A percentile compares a stretch with the other conserved stretches of the same genome.
Evolutionary conservation across 2,329 filamentous ascomycete species (phyloP).

Genomic region (Microsporum canis): DNA sequence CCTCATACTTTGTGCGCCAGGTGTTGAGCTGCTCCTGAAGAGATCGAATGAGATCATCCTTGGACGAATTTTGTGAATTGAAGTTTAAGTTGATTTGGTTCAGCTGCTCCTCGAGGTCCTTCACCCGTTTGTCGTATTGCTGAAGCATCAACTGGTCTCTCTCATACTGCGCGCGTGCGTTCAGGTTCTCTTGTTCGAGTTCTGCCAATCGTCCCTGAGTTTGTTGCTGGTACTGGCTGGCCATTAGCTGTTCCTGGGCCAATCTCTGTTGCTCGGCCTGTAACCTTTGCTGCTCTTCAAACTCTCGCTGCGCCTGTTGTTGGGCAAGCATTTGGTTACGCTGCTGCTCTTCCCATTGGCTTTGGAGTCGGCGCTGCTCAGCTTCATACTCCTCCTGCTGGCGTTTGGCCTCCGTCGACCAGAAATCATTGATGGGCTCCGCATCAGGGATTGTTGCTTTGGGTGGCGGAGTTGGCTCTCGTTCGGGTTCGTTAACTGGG

Average conservation of each 20-base stretch:
- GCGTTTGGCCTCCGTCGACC: slow-evolving; percentile 82
- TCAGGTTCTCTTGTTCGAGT: slow-evolving; percentile 86
- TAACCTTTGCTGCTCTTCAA: slow-evolving; percentile 84
- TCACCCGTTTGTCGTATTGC: slow-evolving; percentile 91
- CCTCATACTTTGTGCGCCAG: slow-evolving; percentile 94
- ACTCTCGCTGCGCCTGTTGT: slow-evolving; percentile 80
- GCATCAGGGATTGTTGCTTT: slow-evolving; percentile 60
- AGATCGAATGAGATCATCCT: slow-evolving; percentile 85
- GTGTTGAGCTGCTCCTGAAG: slow-evolving; percentile 96
- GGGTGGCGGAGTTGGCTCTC: slow-evolving; percentile 56
- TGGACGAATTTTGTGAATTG: slow-evolving; percentile 73
- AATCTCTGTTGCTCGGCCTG: slow-evolving; percentile 81
- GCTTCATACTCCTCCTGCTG: slow-evolving; percentile 93
- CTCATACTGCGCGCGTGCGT: slow-evolving; percentile 89
- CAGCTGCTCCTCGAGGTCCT: slow-evolving; percentile 81
- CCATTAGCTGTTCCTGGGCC: slow-evolving; percentile 79
- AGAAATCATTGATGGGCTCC: slow-evolving; percentile 93
- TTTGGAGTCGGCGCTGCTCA: slow-evolving; percentile 78
- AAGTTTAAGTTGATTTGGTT: slow-evolving; percentile 70
- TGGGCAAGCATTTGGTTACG: slow-evolving; percentile 71
- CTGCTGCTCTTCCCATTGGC: slow-evolving; percentile 73
- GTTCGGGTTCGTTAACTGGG: slow-evolving; percentile 58
- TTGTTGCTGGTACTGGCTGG: slow-evolving; percentile 83
- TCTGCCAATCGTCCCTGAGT: slow-evolving; percentile 94
- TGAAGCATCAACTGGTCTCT: slow-evolving; percentile 95